phyloP scores from a whole-genome alignment of 1,284 basidiomycete genomes.

The Pisolithus thermaeus region DNA sequence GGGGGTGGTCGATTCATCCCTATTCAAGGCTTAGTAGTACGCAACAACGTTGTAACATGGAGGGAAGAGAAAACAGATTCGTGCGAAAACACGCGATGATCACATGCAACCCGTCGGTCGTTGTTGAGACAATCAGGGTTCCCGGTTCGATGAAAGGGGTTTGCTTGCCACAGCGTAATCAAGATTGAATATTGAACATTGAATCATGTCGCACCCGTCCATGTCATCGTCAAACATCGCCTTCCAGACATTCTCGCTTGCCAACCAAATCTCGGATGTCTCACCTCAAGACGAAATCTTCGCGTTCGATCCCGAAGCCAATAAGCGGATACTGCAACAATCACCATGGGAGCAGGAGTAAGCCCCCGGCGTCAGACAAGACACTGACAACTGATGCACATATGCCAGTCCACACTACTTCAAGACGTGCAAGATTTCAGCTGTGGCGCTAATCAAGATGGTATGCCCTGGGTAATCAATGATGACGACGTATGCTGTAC shows the following conservation, averaged over 20 bases:
- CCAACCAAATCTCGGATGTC: conserved; percentile 72
- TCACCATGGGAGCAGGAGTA: conserved; percentile 89
- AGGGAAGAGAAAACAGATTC: too few relatives aligned
- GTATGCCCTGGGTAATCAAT: conserved; percentile 36
- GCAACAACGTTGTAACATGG: too few relatives aligned
- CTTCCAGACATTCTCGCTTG: conserved; percentile 77
- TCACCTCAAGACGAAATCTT: conserved; percentile 78
- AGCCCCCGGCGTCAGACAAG: conserved; percentile 12
- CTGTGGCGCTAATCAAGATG: conserved; percentile 97
- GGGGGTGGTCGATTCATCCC: too few relatives aligned
- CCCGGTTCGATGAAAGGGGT: too few relatives aligned
- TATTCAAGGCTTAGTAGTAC: too few relatives aligned
- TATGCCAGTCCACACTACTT: conserved; percentile 81
- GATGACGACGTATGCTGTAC: neutral
- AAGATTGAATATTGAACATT: too few relatives aligned
- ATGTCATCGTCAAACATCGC: conserved; percentile 42
- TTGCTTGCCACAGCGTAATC: too few relatives aligned
- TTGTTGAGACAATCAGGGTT: too few relatives aligned
- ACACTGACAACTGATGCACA: neutral
- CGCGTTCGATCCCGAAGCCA: conserved; percentile 69
- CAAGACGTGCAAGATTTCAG: conserved; percentile 91
- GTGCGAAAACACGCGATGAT: too few relatives aligned
- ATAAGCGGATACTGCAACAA: conserved; percentile 66
- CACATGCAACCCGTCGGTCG: too few relatives aligned
- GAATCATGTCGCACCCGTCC: neutral